Evolutionary conservation across 2,329 filamentous ascomycete genomes (phyloP), one percentile per base, ranked within the genome.

Genomic region (Cladosporium sp.): DNA sequence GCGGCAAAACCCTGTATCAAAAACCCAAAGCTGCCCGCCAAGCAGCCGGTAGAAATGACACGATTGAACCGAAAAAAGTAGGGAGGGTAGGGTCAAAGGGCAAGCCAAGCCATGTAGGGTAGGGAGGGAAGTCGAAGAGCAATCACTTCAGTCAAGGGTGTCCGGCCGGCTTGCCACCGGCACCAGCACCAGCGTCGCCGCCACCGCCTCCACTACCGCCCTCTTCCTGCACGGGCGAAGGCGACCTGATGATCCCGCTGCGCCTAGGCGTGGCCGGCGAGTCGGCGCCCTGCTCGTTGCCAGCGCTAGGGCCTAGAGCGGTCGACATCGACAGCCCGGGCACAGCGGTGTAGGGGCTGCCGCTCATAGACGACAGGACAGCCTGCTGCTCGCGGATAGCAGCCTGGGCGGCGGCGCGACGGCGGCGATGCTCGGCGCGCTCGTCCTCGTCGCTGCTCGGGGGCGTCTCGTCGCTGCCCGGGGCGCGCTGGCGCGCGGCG

Each of bases 401-500:
- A 3, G 50, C 50, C 35, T 43, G 37, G 9, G 43, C 43, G 6
- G 37, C 43, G 6, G 42, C 50, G 11, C 44, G 11, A 5, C 42
- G 35, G 11, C 44, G 34, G 2, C 43, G 34, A 31, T 53, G 37
- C 3, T 38, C 52, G 4, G 50, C 43, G 45, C 50, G 62, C 38
- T 70, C 68, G 37, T 70, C 68, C 40, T 70, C 64, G 42, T 66
- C 68, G 46, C 66, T 69, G 54, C 65, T 67, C 28, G 62, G 62
- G 14, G 64, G 46, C 56, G 66, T 72, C 54, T 72, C 72, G 34
- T 53, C 54, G 2, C 19, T 50, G 18, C 49, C 45, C 28, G 59
- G 53, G 34, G 54, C 43, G 32, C 58, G 53, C 43, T 60, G 50
- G 54, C 61, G 58, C 44, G 61, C 50, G 68, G 68, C 53, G 65